Evolutionary conservation across 2,329 filamentous ascomycete species (phyloP).

Genomic region (Phoma sp.): DNA sequence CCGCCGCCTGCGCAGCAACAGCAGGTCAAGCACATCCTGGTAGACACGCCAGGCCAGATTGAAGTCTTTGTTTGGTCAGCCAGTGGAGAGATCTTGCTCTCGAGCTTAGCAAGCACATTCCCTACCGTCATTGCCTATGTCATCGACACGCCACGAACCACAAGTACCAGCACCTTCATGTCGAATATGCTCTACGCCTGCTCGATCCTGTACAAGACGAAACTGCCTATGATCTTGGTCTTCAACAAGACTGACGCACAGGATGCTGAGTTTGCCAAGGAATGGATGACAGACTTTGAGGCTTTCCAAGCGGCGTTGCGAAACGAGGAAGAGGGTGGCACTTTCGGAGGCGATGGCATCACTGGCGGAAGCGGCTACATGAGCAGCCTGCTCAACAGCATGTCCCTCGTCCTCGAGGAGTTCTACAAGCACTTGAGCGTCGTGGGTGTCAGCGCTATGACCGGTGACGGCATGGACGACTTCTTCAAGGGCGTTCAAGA

Average conservation of each 20-base stretch:
- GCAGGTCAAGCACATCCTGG: slow-evolving; percentile 78
- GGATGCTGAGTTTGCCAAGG: slow-evolving; percentile 87
- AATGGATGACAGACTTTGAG: slow-evolving; percentile 99
- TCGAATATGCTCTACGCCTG: slow-evolving; percentile 99
- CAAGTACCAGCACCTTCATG: slow-evolving; percentile 97
- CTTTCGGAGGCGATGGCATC: slow-evolving; percentile 76
- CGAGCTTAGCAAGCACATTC: slow-evolving; percentile 90
- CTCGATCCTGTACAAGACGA: slow-evolving; percentile 98
- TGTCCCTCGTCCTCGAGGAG: slow-evolving; percentile 96
- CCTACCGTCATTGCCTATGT: slow-evolving; percentile 97
- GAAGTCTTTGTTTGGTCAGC: slow-evolving; percentile 99
- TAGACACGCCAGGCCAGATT: slow-evolving; percentile 97
- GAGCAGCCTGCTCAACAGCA: slow-evolving; percentile 93
- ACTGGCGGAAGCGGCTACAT: slow-evolving; percentile 88
- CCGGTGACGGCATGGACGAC: slow-evolving; percentile 87
- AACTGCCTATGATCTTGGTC: slow-evolving; percentile 96
- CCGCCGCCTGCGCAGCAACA: slow-evolving; percentile 62
- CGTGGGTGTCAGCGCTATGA: slow-evolving; percentile 91
- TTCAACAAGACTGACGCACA: slow-evolving; percentile 99
- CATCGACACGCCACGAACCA: slow-evolving; percentile 93
- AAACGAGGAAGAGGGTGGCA: slow-evolving; percentile 79
- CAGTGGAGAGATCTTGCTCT: slow-evolving; percentile 90
- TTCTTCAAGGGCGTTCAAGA: slow-evolving; percentile 90
- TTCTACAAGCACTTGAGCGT: slow-evolving; percentile 95
- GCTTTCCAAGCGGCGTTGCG: slow-evolving; percentile 87